These are phyloP conservation scores for Comarum palustre DNA, from an alignment of 306 rosid species.

Conservation along the genomic window DNA sequence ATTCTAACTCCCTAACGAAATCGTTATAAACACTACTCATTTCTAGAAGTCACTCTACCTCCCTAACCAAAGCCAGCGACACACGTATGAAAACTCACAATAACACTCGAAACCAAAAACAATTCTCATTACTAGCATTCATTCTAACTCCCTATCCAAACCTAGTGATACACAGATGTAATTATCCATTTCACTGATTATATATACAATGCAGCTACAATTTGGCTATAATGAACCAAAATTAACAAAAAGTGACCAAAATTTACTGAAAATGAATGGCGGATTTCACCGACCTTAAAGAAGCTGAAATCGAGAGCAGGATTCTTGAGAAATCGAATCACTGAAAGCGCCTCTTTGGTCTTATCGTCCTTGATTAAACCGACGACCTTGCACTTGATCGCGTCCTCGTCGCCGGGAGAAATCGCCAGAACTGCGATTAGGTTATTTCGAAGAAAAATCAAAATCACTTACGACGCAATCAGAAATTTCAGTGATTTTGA, in stretches of 20 bases:
- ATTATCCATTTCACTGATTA: background rate
- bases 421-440: conserved; percentile 55
- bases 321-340: conserved; percentile 49
- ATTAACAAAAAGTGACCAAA: background rate
- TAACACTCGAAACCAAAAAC: background rate
- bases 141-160: no score
- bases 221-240: background rate
- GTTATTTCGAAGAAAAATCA: background rate
- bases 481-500: background rate
- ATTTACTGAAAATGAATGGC: background rate
- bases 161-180: background rate
- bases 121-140: no score
- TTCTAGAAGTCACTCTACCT: no score
- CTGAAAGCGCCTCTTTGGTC: conserved; percentile 54
- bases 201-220: background rate
- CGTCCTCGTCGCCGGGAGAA: conserved; percentile 74
- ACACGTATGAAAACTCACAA: background rate
- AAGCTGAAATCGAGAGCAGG: conserved; percentile 54
- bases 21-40: no score
- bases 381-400: conserved; percentile 78
- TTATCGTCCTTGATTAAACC: conserved; percentile 69
- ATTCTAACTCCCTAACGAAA: background rate
- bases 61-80: no score
- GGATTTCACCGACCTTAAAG: conserved; percentile 48
- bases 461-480: background rate